These are phyloP conservation scores for Russula dissimulans DNA, from an alignment of 768 basidiomycete genomes.

Conservation along the genomic window DNA sequence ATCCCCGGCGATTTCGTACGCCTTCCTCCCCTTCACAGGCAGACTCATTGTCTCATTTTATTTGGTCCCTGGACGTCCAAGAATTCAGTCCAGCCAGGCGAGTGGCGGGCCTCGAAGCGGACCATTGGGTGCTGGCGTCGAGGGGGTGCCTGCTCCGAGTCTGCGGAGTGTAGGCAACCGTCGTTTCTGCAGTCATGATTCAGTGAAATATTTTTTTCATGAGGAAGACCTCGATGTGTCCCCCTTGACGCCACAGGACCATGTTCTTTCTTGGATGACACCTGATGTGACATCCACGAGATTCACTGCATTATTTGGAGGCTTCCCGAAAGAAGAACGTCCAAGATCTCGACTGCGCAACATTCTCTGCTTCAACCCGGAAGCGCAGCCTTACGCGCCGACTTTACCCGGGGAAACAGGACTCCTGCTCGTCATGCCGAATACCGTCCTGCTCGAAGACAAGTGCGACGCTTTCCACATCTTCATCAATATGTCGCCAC, in stretches of 20 bases:
- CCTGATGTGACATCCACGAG: not conserved
- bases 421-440: not conserved
- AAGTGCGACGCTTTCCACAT: not conserved
- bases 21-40: too few species aligned
- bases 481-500: not conserved
- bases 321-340: rapidly evolving
- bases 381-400: not conserved
- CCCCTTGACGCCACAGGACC: not conserved
- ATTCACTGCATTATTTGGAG: not conserved
- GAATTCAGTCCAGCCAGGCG: not conserved
- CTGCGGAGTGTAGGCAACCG: too few species aligned
- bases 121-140: too few species aligned
- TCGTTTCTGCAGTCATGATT: not conserved
- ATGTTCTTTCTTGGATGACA: not conserved
- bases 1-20: too few species aligned
- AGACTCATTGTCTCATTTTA: too few species aligned
- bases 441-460: not conserved
- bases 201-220: not conserved
- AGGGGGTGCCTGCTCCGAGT: too few species aligned
- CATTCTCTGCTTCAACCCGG: not conserved
- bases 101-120: not conserved
- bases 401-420: not conserved
- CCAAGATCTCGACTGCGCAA: not conserved
- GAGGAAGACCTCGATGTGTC: not conserved
- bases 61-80: too few species aligned